Conservation (phyloP, 1,139 yeast genomes). For the Candida gigantensis region DNA sequence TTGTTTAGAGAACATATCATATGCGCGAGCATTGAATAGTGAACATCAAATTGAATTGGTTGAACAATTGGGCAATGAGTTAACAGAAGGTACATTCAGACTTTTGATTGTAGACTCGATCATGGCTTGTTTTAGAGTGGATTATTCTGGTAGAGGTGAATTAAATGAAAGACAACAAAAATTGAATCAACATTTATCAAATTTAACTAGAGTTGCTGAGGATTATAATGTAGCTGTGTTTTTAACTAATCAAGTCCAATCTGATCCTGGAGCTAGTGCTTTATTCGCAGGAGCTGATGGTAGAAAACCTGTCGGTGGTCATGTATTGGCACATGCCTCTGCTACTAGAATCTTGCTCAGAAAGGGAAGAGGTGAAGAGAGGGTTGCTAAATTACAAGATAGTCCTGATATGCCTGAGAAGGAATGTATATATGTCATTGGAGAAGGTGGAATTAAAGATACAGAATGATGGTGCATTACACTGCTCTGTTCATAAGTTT, state of each 20-base stretch:
- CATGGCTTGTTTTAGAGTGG: conserved; percentile 64
- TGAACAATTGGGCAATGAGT: conserved; percentile 51
- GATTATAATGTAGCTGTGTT: conserved; percentile 62
- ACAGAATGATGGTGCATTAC: conserved; percentile 25
- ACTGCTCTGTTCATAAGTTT: too few species aligned
- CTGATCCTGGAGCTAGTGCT: conserved; percentile 70
- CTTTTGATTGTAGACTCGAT: conserved; percentile 54
- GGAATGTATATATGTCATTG: conserved; percentile 55
- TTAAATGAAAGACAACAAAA: conserved; percentile 61
- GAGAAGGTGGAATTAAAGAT: conserved; percentile 55
- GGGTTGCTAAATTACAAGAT: conserved; percentile 63
- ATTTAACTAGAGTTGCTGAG: conserved; percentile 54
- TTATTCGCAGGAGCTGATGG: conserved; percentile 67
- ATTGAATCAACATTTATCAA: conserved; percentile 56
- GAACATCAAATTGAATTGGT: conserved; percentile 62
- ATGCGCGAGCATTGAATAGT: conserved; percentile 60
- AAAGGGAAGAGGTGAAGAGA: conserved; percentile 66
- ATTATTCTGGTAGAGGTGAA: conserved; percentile 61
- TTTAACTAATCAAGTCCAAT: conserved; percentile 63
- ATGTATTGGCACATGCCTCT: conserved; percentile 63
- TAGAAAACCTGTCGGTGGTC: conserved; percentile 67
- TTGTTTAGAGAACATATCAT: conserved; percentile 54
- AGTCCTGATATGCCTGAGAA: conserved; percentile 65
- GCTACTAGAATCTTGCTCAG: conserved; percentile 59
- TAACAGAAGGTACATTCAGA: conserved; percentile 51